Base-by-base conservation (phyloP, 805 yeast genomes). In the Zygosaccharomyces kombuchaensis region DNA sequence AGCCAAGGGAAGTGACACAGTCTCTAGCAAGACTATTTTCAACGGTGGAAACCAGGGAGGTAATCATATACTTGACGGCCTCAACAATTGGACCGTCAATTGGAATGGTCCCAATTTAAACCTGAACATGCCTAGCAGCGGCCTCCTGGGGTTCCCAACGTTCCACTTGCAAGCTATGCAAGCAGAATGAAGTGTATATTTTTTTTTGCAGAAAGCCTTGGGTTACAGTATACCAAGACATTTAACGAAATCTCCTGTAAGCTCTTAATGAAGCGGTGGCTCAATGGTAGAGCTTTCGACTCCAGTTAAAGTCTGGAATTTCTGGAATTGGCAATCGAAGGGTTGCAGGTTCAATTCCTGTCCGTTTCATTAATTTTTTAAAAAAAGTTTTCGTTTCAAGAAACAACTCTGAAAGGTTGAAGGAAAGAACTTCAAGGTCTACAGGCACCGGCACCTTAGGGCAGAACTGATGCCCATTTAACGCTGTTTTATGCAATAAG, bases 311-410 rank as follows among this genome's bases (percentile, higher is more conserved):
- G 48, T 47, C 56, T 58, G 62, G 62, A 30, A 35, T 42, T 43
- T 46, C 47, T 44, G 29, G 56, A 51, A 50, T 55, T 62, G 62
- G 68, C 66, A 70, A 76, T 76, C 83, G 76, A 76, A 77, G 74
- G 83, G 82, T 77, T 77, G 82, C 82, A 77, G 82, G 83, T 78
- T 78, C 83, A 74, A 78, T 75, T 78, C 83, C 82, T 77, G 83
- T 77, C 81, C 78, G 81, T 77, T 77, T 75, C 80, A 76, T 57
- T 59, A 13, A 7, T 13, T 14, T n/a, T 26, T 36, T 36, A 26
- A 26, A 3, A 19, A 19, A 4, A 19, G 3, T 19, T 19, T 26
- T 26, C 8, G 29, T 26, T 26, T 6, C 27, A n/a, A n/a, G n/a
- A n/a, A n/a, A n/a, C n/a, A n/a, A n/a, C n/a, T n/a, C n/a, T n/a